Evolutionary conservation across 1,284 basidiomycete genomes (phyloP), one percentile per base, ranked within the genome.

Genomic region (Tilletia walkeri): DNA sequence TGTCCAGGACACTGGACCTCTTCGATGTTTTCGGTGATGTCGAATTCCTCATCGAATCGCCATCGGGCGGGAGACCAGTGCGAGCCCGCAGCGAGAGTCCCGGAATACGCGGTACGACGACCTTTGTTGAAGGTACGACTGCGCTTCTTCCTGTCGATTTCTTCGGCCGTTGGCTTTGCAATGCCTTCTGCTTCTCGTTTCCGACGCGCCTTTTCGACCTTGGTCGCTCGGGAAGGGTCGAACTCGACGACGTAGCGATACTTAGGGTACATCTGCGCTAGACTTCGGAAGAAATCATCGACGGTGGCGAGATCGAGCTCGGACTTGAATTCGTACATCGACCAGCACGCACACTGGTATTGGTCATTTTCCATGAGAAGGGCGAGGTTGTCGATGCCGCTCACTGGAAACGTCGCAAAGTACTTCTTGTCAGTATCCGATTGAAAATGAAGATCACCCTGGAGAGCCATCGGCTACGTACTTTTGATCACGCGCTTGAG

Each of bases 281-380:
- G 75, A 45, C 77, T 75, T 65, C 80, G 75, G 70, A 83, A 82
- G 69, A 83, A 83, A 65, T 78, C 75, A 45, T 76, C 71, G 65
- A 82, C 76, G 2, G 81, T 82, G 68, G 76, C 72, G 67, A 78
- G 72, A 67, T 82, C 80, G 66, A 83, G 73, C 63, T 75, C 75
- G 36, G 78, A 70, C 56, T 76, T 76, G 76, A 83, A 83, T 70
- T 81, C 73, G 77, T 83, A 83, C 65, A 83, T 80, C 66, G 80
- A 81, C 74, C 79, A 83, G 74, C 81, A 83, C 54, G 75, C 80
- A 34, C 76, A 76, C 50, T 80, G 80, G 73, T 81, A 83, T 16
- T 74, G 67, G 54, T 81, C 79, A 65, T 80, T 75, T 54, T 83
- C 81, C 80, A 83, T 80, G 7, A 83, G 67, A 36, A 82, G 75